A percentile compares a stretch with the other conserved stretches of the same genome.
Evolutionary conservation across 1,139 yeast genomes (phyloP).

Genomic region (Komagataea norvegica): DNA sequence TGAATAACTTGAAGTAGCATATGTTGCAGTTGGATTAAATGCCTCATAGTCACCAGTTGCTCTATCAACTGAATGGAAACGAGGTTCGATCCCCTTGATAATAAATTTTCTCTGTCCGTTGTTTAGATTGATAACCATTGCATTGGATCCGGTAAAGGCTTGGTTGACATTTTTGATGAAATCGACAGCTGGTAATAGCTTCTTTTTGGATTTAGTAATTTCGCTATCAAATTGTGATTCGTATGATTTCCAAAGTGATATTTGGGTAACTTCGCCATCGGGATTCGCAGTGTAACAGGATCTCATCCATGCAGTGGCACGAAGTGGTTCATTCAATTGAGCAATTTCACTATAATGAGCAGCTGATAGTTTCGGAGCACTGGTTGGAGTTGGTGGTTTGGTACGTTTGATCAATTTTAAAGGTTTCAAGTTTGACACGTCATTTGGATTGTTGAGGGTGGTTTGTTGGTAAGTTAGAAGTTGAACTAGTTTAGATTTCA

Average conservation of each 20-base stretch:
- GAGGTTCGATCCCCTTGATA: constrained; percentile 82
- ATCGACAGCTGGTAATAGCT: constrained; percentile 89
- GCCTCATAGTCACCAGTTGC: constrained; percentile 31
- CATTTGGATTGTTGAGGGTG: constrained; percentile 28
- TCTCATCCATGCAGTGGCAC: constrained; percentile 95
- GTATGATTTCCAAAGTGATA: constrained; percentile 92
- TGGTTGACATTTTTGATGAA: constrained; percentile 89
- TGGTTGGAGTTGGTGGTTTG: constrained; percentile 48
- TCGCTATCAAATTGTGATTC: constrained; percentile 71
- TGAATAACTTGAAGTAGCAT: constrained; percentile 1
- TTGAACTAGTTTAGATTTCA: constrained; percentile 56
- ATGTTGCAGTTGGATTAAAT: constrained; percentile 11
- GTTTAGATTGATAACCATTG: constrained; percentile 73
- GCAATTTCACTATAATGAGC: constrained; percentile 59
- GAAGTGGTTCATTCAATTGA: constrained; percentile 72
- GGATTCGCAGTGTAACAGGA: constrained; percentile 79
- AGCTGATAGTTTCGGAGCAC: constrained; percentile 56
- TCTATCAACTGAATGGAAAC: constrained; percentile 44
- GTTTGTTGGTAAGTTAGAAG: constrained; percentile 51
- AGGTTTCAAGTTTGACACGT: constrained; percentile 30
- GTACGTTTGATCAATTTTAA: constrained; percentile 37
- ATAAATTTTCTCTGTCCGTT: constrained; percentile 75
- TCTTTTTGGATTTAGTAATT: constrained; percentile 42
- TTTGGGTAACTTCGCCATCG: constrained; percentile 88
- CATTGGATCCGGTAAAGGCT: constrained; percentile 88